Evolutionary conservation across 768 basidiomycete genomes (phyloP).

Genomic region (Saitozyma podzolica): DNA sequence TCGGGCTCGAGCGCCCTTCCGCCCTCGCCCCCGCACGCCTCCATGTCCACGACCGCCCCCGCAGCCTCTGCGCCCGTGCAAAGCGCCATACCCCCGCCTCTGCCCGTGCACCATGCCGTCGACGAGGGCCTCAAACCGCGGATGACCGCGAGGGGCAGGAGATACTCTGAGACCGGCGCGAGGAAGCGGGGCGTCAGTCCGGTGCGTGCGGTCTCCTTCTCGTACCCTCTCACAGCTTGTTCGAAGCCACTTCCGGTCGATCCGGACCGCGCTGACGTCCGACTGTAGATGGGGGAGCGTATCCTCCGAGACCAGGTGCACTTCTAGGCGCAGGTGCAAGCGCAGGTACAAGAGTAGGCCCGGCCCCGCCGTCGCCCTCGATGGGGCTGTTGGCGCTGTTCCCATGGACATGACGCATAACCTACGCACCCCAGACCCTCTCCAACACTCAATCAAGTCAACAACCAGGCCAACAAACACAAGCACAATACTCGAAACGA

Average conservation of each 20-base stretch:
- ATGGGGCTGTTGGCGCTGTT: neutral
- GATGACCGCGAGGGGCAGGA: slow-evolving; percentile 16
- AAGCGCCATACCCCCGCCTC: neutral
- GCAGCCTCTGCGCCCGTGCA: slow-evolving; percentile 5
- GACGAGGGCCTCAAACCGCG: slow-evolving; percentile 5
- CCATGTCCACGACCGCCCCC: neutral
- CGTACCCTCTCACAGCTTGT: no score
- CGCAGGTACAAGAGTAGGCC: no score
- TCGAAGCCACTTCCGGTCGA: neutral
- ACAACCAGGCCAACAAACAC: neutral
- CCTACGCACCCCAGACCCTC: neutral
- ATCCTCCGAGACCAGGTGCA: slow-evolving; percentile 45
- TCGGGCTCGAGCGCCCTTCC: neutral
- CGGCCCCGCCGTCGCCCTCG: neutral
- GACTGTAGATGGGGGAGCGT: slow-evolving; percentile 41
- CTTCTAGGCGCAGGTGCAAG: slow-evolving; percentile 18
- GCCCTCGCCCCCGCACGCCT: slow-evolving; percentile 3
- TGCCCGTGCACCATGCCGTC: neutral
- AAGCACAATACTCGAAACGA: neutral
- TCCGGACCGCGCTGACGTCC: slow-evolving; percentile 5
- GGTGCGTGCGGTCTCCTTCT: slow-evolving; percentile 21
- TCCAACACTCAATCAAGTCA: neutral
- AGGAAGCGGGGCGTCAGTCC: slow-evolving; percentile 47
- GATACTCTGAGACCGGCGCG: slow-evolving; percentile 31
- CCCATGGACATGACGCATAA: neutral